phyloP scores from a whole-genome alignment of 2,329 filamentous ascomycete genomes.

The Chaetomium globosum region DNA sequence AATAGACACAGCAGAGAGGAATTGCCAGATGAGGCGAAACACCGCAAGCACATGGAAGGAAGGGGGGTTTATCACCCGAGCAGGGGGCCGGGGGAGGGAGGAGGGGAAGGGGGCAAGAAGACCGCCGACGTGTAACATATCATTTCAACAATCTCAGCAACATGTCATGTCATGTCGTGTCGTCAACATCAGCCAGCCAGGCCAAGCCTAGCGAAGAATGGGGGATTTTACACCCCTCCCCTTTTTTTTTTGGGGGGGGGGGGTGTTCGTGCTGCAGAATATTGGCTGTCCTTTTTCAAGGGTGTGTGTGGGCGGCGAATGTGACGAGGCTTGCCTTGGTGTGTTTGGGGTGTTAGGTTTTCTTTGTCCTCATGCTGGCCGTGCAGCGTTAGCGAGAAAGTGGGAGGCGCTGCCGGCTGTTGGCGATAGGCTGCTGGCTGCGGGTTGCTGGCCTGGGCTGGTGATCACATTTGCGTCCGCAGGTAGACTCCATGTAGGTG shows the following conservation, averaged over 20 bases:
- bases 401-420: conserved; percentile 6
- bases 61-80: neutral
- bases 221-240: neutral
- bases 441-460: neutral
- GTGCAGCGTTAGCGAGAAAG: neutral
- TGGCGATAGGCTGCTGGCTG: neutral
- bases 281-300: neutral
- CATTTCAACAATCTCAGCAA: neutral
- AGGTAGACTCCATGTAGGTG: neutral
- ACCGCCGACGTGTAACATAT: conserved; percentile 3
- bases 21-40: neutral
- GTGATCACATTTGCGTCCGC: neutral
- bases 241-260: no score
- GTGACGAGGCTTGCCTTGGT: conserved; percentile 4
- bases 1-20: neutral
- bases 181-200: neutral
- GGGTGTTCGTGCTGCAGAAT: conserved; percentile 6
- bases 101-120: neutral
- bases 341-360: neutral
- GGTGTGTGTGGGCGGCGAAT: neutral
- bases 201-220: neutral
- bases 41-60: neutral
- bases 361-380: conserved; percentile 1
- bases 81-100: neutral
- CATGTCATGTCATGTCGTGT: neutral